Evolutionary conservation across 2,329 filamentous ascomycete genomes (phyloP).

Genomic region (Didymella glomerata): DNA sequence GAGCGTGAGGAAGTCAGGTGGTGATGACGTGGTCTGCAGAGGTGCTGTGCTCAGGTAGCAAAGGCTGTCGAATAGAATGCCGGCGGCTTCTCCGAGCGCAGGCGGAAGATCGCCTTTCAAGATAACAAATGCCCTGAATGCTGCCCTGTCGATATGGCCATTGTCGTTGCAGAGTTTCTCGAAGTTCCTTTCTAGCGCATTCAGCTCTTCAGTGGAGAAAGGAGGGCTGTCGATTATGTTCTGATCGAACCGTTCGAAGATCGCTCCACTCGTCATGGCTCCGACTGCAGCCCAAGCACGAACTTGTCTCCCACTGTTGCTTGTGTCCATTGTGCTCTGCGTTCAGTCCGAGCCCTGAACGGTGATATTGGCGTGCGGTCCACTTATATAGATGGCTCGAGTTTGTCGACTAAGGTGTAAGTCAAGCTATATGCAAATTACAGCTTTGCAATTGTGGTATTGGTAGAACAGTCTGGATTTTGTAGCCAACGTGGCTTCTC

Average conservation of each 20-base stretch:
- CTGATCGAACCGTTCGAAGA: neutral
- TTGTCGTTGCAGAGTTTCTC: neutral
- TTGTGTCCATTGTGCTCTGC: neutral
- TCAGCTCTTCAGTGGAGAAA: neutral
- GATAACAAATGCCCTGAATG: neutral
- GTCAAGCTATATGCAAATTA: neutral
- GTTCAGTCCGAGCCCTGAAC: neutral
- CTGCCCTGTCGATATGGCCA: neutral
- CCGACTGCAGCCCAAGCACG: neutral
- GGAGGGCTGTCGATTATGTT: neutral
- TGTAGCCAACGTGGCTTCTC: neutral
- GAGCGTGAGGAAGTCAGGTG: neutral
- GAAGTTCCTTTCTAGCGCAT: neutral
- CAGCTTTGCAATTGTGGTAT: neutral
- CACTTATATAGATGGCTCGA: neutral
- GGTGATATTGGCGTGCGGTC: neutral
- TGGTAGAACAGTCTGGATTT: neutral
- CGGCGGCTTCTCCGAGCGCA: neutral
- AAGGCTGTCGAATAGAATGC: slow-evolving; percentile 2
- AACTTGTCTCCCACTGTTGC: neutral
- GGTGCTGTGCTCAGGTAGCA: slow-evolving; percentile 4
- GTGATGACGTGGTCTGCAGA: slow-evolving; percentile 1
- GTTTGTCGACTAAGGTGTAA: neutral
- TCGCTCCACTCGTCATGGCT: neutral
- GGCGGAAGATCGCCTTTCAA: neutral